Evolutionary conservation across 2,329 filamentous ascomycete genomes (phyloP), one percentile per base, ranked within the genome.

Genomic region (Neopestalotiopsis rosae): DNA sequence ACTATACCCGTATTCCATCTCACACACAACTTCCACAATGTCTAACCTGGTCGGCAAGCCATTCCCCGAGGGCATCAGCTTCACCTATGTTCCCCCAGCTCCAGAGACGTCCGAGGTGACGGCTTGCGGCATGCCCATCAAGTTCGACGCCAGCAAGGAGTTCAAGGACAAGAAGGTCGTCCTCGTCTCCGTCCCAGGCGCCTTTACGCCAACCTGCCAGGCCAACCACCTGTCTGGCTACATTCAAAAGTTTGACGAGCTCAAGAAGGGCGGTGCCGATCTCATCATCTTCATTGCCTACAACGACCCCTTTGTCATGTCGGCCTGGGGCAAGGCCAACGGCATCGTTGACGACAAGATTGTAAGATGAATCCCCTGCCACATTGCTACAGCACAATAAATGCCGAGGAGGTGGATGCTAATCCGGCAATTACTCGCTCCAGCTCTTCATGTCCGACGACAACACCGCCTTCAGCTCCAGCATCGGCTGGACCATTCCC

Each of bases 231-330:
- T 97, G 69, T 92, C 93, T 69, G 91, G 91, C 69, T 96, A 94
- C 87, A 88, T 94, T 75, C 82, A 88, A 80, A 90, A 92, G 79
- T 82, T 90, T 74, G 85, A 88, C 67, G 84, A 90, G 77, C 85
- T 96, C 81, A 90, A 90, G 83, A 83, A 84, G 76, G 95, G 95
- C 87, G 93, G 92, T 75, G 91, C 96, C 72, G 93, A 96, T 80
- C 81, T 92, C 71, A 88, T 97, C 75, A 89, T 93, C 72, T 89
- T 95, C 77, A 90, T 96, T 77, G 93, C 93, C 69, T 91, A 85
- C 84, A 97, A 97, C 81, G 94, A 97, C 81, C 85, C 90, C 71
- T 95, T 87, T 78, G 94, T 96, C 80, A 95, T 95, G 93, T 91
- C 89, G 75, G 93, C 92, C 64, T 95, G 92, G 93, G 91, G 90